Conservation (phyloP, 2,329 filamentous ascomycete genomes). For the Pseudogymnoascus sp. region DNA sequence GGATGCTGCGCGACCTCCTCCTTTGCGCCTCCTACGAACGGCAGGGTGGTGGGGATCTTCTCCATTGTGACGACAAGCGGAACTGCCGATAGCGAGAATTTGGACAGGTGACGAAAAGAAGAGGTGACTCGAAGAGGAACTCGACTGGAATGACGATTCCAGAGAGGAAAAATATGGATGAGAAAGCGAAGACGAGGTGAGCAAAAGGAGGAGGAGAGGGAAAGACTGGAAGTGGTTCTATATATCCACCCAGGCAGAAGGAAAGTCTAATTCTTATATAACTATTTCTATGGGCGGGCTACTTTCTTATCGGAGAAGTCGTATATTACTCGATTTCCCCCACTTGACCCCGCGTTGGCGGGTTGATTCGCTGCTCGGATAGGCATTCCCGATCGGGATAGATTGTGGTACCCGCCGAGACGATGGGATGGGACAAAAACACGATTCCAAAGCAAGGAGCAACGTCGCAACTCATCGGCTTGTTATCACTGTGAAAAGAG, state of each 20-base stretch:
- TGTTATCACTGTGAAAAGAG: not conserved
- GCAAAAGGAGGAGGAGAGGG: not conserved
- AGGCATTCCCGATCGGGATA: not conserved
- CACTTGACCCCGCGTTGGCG: slow-evolving; percentile 4
- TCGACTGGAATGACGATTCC: not conserved
- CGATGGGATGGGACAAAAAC: not conserved
- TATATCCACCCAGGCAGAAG: not conserved
- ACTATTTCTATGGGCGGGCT: not conserved
- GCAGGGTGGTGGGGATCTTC: not conserved
- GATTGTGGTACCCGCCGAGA: not conserved
- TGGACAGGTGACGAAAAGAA: not conserved
- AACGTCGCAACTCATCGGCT: not conserved
- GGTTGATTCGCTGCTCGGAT: not conserved
- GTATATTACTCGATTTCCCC: slow-evolving; percentile 9
- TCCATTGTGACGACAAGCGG: not conserved
- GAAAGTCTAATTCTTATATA: slow-evolving; percentile 6
- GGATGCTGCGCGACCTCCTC: slow-evolving; percentile 38
- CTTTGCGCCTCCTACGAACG: slow-evolving; percentile 16
- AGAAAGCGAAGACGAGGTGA: not conserved
- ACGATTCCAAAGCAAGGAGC: not conserved
- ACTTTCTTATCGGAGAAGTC: slow-evolving; percentile 8
- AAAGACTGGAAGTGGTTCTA: not conserved
- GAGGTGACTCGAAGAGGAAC: not conserved
- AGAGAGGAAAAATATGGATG: not conserved
- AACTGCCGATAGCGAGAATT: not conserved